Evolutionary conservation across 1,139 yeast species (phyloP).

Genomic region (Candida sp.): DNA sequence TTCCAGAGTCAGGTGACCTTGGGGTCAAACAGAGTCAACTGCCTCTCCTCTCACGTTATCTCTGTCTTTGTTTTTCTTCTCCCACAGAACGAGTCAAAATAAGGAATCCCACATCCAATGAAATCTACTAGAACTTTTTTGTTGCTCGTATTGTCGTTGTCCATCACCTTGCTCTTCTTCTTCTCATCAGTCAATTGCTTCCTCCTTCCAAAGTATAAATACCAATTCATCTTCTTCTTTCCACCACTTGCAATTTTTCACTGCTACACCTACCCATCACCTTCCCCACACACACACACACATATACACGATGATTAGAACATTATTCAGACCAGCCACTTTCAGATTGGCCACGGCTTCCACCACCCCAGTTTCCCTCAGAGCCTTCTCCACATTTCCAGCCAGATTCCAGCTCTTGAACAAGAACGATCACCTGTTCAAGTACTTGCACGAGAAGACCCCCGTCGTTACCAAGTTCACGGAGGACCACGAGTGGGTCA

Average conservation of each 20-base stretch:
- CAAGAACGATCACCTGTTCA: constrained; percentile 54
- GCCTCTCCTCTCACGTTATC: background rate
- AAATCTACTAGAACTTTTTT: constrained; percentile 1
- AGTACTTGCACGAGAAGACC: constrained; percentile 48
- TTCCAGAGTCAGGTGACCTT: background rate
- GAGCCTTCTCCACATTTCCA: constrained; percentile 9
- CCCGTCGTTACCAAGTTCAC: constrained; percentile 72
- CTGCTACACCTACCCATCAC: background rate
- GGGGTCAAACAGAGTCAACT: background rate
- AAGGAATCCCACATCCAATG: background rate
- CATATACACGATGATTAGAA: constrained; percentile 13
- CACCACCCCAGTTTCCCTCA: background rate
- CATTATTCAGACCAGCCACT: constrained; percentile 15
- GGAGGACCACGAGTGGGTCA: constrained; percentile 95
- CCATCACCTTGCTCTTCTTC: background rate
- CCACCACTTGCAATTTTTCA: background rate
- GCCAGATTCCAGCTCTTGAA: constrained; percentile 40
- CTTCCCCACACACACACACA: background rate
- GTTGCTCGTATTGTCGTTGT: background rate
- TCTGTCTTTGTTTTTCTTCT: background rate
- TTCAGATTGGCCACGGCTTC: constrained; percentile 7
- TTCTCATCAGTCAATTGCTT: background rate
- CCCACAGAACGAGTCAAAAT: background rate
- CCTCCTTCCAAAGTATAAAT: background rate
- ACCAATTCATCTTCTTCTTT: background rate